Evolutionary conservation across 2,329 filamentous ascomycete species (phyloP).

Genomic region (Coniochaeta hoffmannii): DNA sequence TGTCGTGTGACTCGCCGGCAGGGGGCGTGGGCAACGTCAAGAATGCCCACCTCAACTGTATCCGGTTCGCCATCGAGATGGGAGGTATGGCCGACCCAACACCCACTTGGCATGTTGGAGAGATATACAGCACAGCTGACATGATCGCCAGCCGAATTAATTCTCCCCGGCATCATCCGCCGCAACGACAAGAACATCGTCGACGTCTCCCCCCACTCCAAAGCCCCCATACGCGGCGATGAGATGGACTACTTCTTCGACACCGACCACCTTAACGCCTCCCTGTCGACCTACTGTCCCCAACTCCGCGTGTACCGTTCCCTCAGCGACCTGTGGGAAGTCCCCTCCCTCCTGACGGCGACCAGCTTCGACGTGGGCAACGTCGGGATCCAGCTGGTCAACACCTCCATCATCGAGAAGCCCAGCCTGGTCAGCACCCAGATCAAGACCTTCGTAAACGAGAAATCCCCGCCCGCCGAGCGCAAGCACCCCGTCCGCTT

Average conservation of each 20-base stretch:
- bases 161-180: slow-evolving; percentile 27
- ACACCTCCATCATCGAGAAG: slow-evolving; percentile 18
- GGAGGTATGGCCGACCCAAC: slow-evolving; percentile 26
- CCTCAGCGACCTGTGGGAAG: slow-evolving; percentile 25
- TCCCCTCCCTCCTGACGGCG: slow-evolving; percentile 19
- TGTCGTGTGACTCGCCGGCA: slow-evolving; percentile 33
- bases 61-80: slow-evolving; percentile 38
- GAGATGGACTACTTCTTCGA: slow-evolving; percentile 28
- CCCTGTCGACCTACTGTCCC: slow-evolving; percentile 24
- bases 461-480: slow-evolving; percentile 14
- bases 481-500: slow-evolving; percentile 25
- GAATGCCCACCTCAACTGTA: slow-evolving; percentile 35
- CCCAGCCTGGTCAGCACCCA: slow-evolving; percentile 12
- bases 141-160: slow-evolving; percentile 22
- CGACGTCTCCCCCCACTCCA: slow-evolving; percentile 14
- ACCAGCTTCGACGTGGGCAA: slow-evolving; percentile 16
- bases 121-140: neutral
- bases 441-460: slow-evolving; percentile 20
- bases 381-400: slow-evolving; percentile 11
- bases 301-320: slow-evolving; percentile 26
- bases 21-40: slow-evolving; percentile 36
- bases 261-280: slow-evolving; percentile 19
- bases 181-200: slow-evolving; percentile 23
- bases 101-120: neutral
- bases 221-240: slow-evolving; percentile 19